These are phyloP conservation scores for Mucor mucedo DNA, from an alignment of 371 early-diverging fungal species.

Conservation along the genomic window DNA sequence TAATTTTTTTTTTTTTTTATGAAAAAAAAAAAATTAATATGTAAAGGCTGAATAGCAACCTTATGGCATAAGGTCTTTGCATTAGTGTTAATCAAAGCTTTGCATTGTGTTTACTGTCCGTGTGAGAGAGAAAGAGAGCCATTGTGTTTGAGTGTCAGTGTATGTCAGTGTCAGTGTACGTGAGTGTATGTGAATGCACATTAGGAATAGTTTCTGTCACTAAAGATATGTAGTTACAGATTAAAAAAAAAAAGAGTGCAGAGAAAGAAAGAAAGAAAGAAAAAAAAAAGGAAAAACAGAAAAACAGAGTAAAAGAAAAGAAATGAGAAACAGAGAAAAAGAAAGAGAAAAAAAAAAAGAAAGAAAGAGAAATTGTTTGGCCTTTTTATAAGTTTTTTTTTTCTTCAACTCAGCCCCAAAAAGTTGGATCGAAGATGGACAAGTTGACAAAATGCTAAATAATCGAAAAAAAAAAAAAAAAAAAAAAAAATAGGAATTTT, in stretches of 20 bases:
- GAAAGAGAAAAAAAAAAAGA: slow-evolving; percentile 2
- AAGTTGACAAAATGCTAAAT: background rate
- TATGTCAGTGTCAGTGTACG: too few relatives aligned
- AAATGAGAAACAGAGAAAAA: slow-evolving; percentile 3
- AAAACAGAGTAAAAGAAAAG: slow-evolving; percentile 1
- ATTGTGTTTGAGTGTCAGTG: background rate
- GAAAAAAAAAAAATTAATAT: background rate
- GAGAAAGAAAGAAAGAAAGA: background rate
- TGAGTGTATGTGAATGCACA: too few relatives aligned
- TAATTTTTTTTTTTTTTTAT: background rate
- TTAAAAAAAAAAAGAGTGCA: too few relatives aligned
- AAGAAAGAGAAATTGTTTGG: slow-evolving; percentile 5
- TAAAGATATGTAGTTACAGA: too few relatives aligned
- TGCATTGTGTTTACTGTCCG: too few relatives aligned
- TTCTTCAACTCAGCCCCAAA: slow-evolving; percentile 8
- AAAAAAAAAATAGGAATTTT: background rate
- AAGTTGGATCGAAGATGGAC: background rate
- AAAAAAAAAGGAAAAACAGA: background rate
- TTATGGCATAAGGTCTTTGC: too few relatives aligned
- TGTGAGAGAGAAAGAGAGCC: background rate
- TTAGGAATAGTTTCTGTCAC: too few relatives aligned
- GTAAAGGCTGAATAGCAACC: too few relatives aligned
- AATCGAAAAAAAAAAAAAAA: slow-evolving; percentile 5
- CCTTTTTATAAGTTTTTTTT: slow-evolving; percentile 9
- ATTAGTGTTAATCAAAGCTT: too few relatives aligned